Evolutionary conservation across 1,284 basidiomycete genomes (phyloP), one percentile per base, ranked within the genome.

Genomic region (Mycosarcoma mackinlayi): DNA sequence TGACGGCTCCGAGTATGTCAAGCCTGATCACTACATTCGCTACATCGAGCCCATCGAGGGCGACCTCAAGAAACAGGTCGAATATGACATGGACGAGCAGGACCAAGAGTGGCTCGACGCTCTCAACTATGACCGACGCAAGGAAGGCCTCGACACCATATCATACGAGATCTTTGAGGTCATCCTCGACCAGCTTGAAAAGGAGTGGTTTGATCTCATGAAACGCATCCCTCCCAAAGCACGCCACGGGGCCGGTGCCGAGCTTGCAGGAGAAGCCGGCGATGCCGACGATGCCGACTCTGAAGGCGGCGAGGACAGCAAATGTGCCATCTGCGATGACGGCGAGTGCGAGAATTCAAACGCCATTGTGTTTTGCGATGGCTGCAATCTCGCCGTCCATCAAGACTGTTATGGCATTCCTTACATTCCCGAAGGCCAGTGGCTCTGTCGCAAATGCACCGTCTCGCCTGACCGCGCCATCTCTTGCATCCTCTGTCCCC

Each of bases 21-120:
- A 89, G 69, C 92, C 92, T 6, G 91, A 92, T 51, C 88, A 92
- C 78, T 95, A 96, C 82, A 91, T 95, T 80, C 89, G 92, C 42
- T 89, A 94, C 82, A 91, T 95, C 73, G 95, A 97, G 79, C 95
- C 95, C 0, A 86, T 95, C 71, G 95, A 99, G 83, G 89, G 88
- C 51, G 96, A 98, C 69, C 88, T 98, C 27, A 91, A 91, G 10
- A 88, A 89, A 42, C 93, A 95, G 80, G 95, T 98, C 42, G 96
- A 98, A 83, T 99, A 99, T 86, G 96, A 98, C 83, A 98, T 98
- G 94, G 96, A 98, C 80, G 96, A 98, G 82, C 95, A 98, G 94
- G 95, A 98, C 84, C 90, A 94, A 83, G 92, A 93, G 83, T 99
- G 96, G 96, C 88, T 99, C 6, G 92, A 96, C 73, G 85, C 86